Base-by-base conservation (phyloP, 768 basidiomycete species). In the Boletus pseudo-olivaceus region DNA sequence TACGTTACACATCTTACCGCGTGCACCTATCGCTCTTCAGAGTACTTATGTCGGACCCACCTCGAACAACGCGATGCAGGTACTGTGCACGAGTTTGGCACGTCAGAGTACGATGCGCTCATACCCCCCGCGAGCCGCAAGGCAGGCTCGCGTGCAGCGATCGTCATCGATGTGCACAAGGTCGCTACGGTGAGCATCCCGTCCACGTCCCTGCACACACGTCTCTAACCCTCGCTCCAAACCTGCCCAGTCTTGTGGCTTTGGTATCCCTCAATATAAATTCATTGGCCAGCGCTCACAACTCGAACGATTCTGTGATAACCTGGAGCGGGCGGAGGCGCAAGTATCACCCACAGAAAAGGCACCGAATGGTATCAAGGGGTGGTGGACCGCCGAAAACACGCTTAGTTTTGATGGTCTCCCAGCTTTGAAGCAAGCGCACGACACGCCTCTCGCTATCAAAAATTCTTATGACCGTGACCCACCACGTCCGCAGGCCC, bases 191-290 rank as follows among this genome's bases (percentile, higher is more conserved):
- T 79, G 49, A 53, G 76, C 64, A 38, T 17, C 9, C 26, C 11
- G 23, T 49, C 19, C 17, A n/a, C 12, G 15, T n/a, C 27, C n/a
- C 7, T 19, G 39, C 4, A 30, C n/a, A 4, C 19, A 17, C 14
- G 3, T 45, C 34, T 32, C 26, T 53, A 7, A 62, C 11, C 4
- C 12, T 34, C 17, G 2, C 9, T 35, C 35, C 10, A 5, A 50
- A n/a, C 20, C 26, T 17, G n/a, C 19, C 26, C 56, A 87, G 87
- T 85, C 85, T 2, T 88, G 85, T 58, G 85, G 87, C 20, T 87
- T 77, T 58, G 78, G 78, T 0, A 78, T 87, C 26, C 86, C 87
- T 3, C 77, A 77, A 60, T 87, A 80, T 64, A 72, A 75, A 40
- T 88, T 80, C 69, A 67, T 79, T 38, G 70, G 73, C 5, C 81